Evolutionary conservation across 495 filamentous ascomycete species (phyloP).

Genomic region (Penicillium egyptiacum): DNA sequence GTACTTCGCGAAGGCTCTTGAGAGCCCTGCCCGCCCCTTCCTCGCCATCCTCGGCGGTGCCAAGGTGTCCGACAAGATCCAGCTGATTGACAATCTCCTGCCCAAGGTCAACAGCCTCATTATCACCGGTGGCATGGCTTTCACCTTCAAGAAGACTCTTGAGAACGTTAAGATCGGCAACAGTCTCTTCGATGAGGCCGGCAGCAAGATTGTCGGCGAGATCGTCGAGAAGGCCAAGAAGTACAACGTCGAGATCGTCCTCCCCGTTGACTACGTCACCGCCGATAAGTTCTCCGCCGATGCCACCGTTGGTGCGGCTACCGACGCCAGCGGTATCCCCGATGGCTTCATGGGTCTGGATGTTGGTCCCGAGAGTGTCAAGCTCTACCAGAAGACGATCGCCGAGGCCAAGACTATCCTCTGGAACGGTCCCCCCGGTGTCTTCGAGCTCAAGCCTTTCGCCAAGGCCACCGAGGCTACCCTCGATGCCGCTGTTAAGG

Average conservation of each 20-base stretch:
- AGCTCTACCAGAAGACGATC: conserved; percentile 84
- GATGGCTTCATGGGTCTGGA: conserved; percentile 98
- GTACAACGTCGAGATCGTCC: conserved; percentile 88
- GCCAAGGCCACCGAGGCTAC: conserved; percentile 86
- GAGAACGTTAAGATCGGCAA: conserved; percentile 87
- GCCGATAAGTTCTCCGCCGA: conserved; percentile 92
- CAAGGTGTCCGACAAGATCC: conserved; percentile 99
- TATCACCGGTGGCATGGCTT: conserved; percentile 98
- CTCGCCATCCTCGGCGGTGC: conserved; percentile 97
- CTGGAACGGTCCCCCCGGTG: conserved; percentile 96
- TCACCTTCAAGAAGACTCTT: conserved; percentile 99
- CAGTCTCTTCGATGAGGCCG: conserved; percentile 91
- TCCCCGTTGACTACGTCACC: conserved; percentile 93
- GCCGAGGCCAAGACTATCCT: conserved; percentile 91
- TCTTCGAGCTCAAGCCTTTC: conserved; percentile 96
- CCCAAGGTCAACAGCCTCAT: conserved; percentile 95
- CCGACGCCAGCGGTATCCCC: conserved; percentile 85
- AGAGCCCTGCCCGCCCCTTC: conserved; percentile 91
- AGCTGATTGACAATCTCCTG: conserved; percentile 97
- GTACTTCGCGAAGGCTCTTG: conserved; percentile 97
- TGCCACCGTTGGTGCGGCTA: conserved; percentile 76
- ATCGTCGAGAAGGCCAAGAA: conserved; percentile 95
- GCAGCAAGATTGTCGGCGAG: conserved; percentile 85
- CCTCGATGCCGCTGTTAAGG: conserved; percentile 79
- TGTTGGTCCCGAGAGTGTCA: conserved; percentile 81